phyloP scores from a whole-genome alignment of 2,329 filamentous ascomycete species.

The Trichoderma endophyticum region DNA sequence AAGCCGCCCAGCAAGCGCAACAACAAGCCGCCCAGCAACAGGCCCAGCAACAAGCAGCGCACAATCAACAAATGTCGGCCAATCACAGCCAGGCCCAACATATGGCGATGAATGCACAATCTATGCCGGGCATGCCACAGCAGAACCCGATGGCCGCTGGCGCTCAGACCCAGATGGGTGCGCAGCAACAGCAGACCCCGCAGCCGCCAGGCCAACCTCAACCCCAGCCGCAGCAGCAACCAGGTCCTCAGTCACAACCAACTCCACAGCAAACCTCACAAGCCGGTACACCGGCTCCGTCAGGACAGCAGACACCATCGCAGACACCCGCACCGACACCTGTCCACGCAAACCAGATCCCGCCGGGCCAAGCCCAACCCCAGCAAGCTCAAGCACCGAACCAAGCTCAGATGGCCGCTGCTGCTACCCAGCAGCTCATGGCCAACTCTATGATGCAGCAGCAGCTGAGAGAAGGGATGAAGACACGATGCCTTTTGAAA shows the following conservation, averaged over 20 bases:
- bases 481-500: slow-evolving; percentile 56
- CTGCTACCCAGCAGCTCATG: slow-evolving; percentile 36
- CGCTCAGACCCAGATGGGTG: slow-evolving; percentile 31
- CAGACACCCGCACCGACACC: slow-evolving; percentile 44
- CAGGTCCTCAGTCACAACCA: slow-evolving; percentile 35
- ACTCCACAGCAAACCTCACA: slow-evolving; percentile 44
- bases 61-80: slow-evolving; percentile 40
- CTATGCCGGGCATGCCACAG: slow-evolving; percentile 44
- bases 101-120: slow-evolving; percentile 48
- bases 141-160: slow-evolving; percentile 39
- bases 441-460: slow-evolving; percentile 40
- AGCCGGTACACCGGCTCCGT: slow-evolving; percentile 40
- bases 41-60: slow-evolving; percentile 35
- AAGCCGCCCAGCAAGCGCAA: slow-evolving; percentile 23
- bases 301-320: slow-evolving; percentile 47
- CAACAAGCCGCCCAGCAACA: slow-evolving; percentile 23
- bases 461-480: slow-evolving; percentile 50
- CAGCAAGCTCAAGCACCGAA: slow-evolving; percentile 30
- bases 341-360: slow-evolving; percentile 31
- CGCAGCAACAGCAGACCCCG: slow-evolving; percentile 22
- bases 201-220: slow-evolving; percentile 22
- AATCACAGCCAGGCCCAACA: slow-evolving; percentile 46
- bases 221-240: slow-evolving; percentile 31
- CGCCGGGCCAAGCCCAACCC: slow-evolving; percentile 35
- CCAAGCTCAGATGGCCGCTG: slow-evolving; percentile 31